Evolutionary conservation across 345 rosid genomes (phyloP), one percentile per base, ranked within the genome.

Genomic region (Eucalyptus regnans): DNA sequence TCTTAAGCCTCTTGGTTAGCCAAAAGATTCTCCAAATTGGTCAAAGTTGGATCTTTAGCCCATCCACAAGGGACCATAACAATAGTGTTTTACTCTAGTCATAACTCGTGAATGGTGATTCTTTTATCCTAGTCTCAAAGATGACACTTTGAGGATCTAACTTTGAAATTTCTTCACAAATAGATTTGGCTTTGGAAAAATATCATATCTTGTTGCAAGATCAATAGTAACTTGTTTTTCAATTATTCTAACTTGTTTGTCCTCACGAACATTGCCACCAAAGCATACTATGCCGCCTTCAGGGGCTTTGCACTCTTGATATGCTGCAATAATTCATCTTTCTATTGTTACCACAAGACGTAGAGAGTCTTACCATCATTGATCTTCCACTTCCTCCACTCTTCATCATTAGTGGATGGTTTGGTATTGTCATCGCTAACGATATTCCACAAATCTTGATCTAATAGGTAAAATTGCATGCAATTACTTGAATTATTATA

Each of bases 301-400:
- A 23, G 29, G 62, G 62, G 27, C 6, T 56, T 56, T 56, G 62
- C 62, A 56, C 62, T 56, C 2, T 56, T 56, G 62, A 56, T 56
- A 56, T 56, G 62, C 27, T 56, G 4, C 0, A 56, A 22, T 56
- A 56, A 56, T 56, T 25, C 62, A 56, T 56, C 62, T 33, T 56
- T 56, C 27, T 20, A 56, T 0, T 4, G 1, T 56, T 2, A 56
- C 25, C 10, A 2, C 27, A 56, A 22, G 60, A 56, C 0, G 0
- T 56, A 22, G 27, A 56, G 23, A 22, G 60, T 22, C 60, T 56
- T 56, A 56, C 60, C 60, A 20, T 20, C 4, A 20, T 56, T 9
- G 27, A 22, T 8, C 27, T 56, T 56, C 60, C 60, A 56, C 60
- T 22, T 56, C 27, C 27, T 56, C 27, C 2, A 0, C 12, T 9